phyloP scores from a whole-genome alignment of 2,329 filamentous ascomycete genomes.

The Colletotrichum trifolii region DNA sequence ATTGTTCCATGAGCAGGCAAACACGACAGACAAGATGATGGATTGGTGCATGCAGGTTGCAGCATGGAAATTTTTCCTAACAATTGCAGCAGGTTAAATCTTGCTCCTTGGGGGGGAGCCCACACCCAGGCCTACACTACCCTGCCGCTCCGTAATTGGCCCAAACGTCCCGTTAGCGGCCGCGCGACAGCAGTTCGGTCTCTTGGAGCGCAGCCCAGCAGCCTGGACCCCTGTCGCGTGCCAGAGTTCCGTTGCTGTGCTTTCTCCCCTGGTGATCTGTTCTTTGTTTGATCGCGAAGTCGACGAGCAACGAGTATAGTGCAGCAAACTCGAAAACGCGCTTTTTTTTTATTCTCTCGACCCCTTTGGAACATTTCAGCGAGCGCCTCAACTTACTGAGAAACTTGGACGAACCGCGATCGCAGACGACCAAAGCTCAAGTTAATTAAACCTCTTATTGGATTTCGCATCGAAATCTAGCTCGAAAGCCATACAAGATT shows the following conservation, averaged over 20 bases:
- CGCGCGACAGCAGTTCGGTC: slow-evolving; percentile 14
- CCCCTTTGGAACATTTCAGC: too few species aligned
- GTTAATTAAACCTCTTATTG: too few species aligned
- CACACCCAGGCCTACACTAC: not conserved
- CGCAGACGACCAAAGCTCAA: too few species aligned
- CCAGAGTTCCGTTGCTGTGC: slow-evolving; percentile 20
- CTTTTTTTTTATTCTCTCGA: too few species aligned
- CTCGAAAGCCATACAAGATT: slow-evolving; percentile 43
- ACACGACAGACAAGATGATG: not conserved
- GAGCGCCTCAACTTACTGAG: too few species aligned
- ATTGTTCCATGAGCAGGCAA: not conserved
- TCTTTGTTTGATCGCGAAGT: slow-evolving; percentile 29
- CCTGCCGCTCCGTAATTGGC: not conserved
- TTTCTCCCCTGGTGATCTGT: slow-evolving; percentile 36
- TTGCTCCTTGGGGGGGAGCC: not conserved
- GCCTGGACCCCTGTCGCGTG: slow-evolving; percentile 26
- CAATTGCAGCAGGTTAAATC: slow-evolving; percentile 26
- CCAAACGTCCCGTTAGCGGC: slow-evolving; percentile 5
- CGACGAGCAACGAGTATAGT: not conserved
- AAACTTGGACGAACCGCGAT: too few species aligned
- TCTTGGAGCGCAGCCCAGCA: not conserved
- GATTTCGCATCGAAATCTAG: not conserved
- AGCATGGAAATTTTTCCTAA: not conserved
- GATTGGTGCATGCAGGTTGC: not conserved
- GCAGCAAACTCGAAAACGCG: too few species aligned